Evolutionary conservation across 139 green algal species (phyloP), one percentile per base, ranked within the genome.

Genomic region (Auxenochlorella protothecoides): DNA sequence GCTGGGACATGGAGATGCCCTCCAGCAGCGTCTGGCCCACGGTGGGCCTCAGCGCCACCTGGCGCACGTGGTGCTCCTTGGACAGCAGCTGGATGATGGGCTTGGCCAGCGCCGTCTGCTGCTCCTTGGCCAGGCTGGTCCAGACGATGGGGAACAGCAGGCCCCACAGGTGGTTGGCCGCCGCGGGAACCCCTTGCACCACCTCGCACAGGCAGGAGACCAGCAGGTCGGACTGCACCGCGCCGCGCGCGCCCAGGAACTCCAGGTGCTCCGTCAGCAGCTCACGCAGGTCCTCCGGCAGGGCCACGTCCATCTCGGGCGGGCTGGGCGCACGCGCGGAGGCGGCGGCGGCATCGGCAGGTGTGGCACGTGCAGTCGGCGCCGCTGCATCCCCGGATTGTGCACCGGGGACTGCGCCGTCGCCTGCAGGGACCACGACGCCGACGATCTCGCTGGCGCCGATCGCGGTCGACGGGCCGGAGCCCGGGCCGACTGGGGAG

Each of bases 91-190:
- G 66, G 72, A 98, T 97, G 80, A 97, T 95, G 59, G 94, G 94
- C 85, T 96, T 97, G 57, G 92, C 92, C 70, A 98, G 83, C 13
- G 76, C 72, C 44, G 90, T 81, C 75, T 87, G 74, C 83, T 99
- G 92, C 80, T 99, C 89, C 78, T 96, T 88, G 3, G 68, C 10
- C 44, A 98, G 79, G 7, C 89, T 92, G 63, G 87, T 90, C 95
- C 95, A 99, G 55, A 98, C 89, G 72, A 99, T 98, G 76, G 95
- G 95, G 82, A 99, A 99, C 15, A 97, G 80, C 63, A 97, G 83
- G 55, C 97, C 92, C 93, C 90, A 97, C 16, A 96, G 64, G 74
- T 95, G 87, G 69, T 88, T 80, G 7, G 85, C 85, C 55, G 93
- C 76, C 9, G 81, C 27, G 4, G 83, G 60, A 61, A 97, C 92